phyloP scores from a whole-genome alignment of 2,329 filamentous ascomycete species.

The Paradendryphiella salina region DNA sequence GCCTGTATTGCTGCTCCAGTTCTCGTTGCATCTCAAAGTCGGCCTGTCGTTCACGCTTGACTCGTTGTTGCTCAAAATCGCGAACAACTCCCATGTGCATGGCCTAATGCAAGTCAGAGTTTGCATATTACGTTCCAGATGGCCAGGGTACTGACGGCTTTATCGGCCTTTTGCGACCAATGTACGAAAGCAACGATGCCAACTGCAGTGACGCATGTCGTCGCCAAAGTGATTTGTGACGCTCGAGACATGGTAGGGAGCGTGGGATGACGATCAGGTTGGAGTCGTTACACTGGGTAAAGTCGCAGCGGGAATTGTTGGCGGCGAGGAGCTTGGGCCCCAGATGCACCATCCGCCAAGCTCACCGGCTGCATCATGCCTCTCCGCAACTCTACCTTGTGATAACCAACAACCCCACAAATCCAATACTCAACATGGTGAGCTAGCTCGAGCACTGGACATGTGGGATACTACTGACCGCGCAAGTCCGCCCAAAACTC shows the following conservation, averaged over 20 bases:
- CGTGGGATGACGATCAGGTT: slow-evolving; percentile 1
- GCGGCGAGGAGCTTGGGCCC: slow-evolving; percentile 40
- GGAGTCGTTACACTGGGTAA: slow-evolving; percentile 4
- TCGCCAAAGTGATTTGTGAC: slow-evolving; percentile 81
- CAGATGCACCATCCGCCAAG: slow-evolving; percentile 28
- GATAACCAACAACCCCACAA: slow-evolving; percentile 24
- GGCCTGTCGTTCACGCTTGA: slow-evolving; percentile 87
- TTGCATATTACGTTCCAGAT: slow-evolving; percentile 16
- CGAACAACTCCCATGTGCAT: slow-evolving; percentile 96
- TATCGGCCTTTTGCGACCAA: slow-evolving; percentile 81
- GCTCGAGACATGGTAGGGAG: slow-evolving; percentile 74
- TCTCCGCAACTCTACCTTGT: slow-evolving; percentile 26
- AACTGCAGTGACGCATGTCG: slow-evolving; percentile 74
- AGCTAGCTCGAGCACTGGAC: not conserved
- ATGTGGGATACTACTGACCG: slow-evolving; percentile 25
- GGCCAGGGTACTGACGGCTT: slow-evolving; percentile 63
- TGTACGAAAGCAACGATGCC: slow-evolving; percentile 85
- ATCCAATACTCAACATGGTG: slow-evolving; percentile 33
- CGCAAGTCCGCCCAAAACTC: slow-evolving; percentile 94
- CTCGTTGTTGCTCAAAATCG: slow-evolving; percentile 88
- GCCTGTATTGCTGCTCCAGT: slow-evolving; percentile 87
- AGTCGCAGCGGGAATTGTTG: slow-evolving; percentile 20
- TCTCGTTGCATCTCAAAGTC: slow-evolving; percentile 91
- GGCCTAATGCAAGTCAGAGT: slow-evolving; percentile 58
- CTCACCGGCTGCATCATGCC: slow-evolving; percentile 30